Evolutionary conservation across 2,329 filamentous ascomycete species (phyloP).

Genomic region (Fusarium pseudoanthophilum): DNA sequence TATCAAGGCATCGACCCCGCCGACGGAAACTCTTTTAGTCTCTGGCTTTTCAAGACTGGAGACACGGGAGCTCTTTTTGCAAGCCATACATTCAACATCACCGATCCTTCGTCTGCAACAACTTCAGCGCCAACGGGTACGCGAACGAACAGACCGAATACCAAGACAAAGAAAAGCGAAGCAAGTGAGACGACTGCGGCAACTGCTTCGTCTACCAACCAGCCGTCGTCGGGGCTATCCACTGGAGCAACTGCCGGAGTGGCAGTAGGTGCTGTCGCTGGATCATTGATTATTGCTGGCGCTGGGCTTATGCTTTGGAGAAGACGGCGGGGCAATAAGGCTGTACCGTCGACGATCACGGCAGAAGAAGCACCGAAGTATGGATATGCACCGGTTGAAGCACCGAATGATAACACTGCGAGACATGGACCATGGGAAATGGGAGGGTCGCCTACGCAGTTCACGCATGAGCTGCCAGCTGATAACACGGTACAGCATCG

Average conservation of each 20-base stretch:
- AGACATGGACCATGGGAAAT: background rate
- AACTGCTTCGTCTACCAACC: background rate
- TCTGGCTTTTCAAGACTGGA: conserved; percentile 5
- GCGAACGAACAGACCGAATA: background rate
- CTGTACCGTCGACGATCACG: rapidly evolving
- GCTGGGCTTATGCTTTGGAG: conserved; percentile 1
- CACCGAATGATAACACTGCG: background rate
- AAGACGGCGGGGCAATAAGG: background rate
- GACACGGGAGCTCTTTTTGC: background rate
- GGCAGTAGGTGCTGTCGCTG: background rate
- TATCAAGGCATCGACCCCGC: conserved; percentile 10
- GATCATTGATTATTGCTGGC: background rate
- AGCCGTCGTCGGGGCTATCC: background rate
- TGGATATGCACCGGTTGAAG: background rate
- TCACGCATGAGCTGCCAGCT: background rate
- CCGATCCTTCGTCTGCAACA: background rate
- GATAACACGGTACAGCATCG: background rate
- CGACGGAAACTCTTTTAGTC: background rate
- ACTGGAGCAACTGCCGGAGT: background rate
- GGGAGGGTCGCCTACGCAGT: background rate
- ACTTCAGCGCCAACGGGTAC: background rate
- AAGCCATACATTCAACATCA: conserved; percentile 12
- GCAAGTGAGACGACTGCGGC: background rate
- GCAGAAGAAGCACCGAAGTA: background rate
- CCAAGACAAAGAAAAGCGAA: background rate